Evolutionary conservation across 228 moss, liverwort and hornwort species (phyloP), one percentile per base, ranked within the genome.

Genomic region (Sphagnum magellanicum): DNA sequence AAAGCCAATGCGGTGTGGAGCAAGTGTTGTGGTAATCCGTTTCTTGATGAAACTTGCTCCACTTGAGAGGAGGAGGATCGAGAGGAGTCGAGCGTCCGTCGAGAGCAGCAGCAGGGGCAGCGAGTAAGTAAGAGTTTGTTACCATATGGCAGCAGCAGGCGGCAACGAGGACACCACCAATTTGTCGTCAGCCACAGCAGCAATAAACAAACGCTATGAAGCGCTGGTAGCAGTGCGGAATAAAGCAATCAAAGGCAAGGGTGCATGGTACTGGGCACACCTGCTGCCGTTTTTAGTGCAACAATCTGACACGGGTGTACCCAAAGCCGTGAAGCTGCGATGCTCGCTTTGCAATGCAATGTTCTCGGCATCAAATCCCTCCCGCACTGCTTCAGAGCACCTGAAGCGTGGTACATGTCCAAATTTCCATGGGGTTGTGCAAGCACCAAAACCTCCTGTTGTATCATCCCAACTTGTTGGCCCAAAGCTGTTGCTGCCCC

Each of bases 241-340:
- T 72, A 96, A 96, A 77, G 95, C 95, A 67, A 91, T 96, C 82
- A 96, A 92, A 76, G 95, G 95, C 32, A 96, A 96, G 68, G 92
- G 95, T 13, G 95, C 92, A 50, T 96, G 95, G 95, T 96, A 96
- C 76, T 96, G 95, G 95, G 79, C 77, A 6, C 95, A 96, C 83
- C 75, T 96, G 73, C 73, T 86, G 65, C 95, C 95, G 46, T 65
- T 96, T 50, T 73, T 96, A 49, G 88, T 96, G 32, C 89, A 80
- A 50, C 89, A 92, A 48, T 83, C 92, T 9, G 95, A 96, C 50
- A 84, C 95, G 6, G 95, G 92, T 9, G 61, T 83, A 48, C 89
- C 95, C 5, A 96, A 96, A 65, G 92, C 95, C 48, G 92, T 96
- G 12, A 96, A 96, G 85, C 77, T 96, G 63, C 89, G 95, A 60